phyloP scores from a whole-genome alignment of 2,329 filamentous ascomycete genomes.

The Clarireedia homoeocarpa region DNA sequence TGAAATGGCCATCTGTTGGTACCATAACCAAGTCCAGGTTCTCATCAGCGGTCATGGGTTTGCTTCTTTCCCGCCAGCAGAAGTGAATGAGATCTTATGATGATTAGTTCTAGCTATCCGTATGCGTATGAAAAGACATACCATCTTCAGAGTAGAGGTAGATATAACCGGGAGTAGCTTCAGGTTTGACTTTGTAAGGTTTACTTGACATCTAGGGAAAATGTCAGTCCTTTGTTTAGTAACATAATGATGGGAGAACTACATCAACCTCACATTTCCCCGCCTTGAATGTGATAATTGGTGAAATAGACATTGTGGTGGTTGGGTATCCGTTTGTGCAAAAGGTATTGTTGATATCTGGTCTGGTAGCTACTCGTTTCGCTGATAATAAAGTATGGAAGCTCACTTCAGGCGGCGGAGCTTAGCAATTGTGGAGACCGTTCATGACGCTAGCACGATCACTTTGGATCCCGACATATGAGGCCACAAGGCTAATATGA shows the following conservation, averaged over 20 bases:
- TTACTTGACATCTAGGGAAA: conserved; percentile 41
- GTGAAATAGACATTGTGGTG: conserved; percentile 66
- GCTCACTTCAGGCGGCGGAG: conserved; percentile 8
- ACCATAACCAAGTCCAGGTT: conserved; percentile 85
- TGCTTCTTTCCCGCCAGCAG: conserved; percentile 83
- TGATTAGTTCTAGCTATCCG: conserved; percentile 1
- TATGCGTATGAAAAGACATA: conserved; percentile 30
- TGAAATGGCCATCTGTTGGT: conserved; percentile 79
- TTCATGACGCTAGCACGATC: conserved; percentile 5
- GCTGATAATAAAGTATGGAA: not conserved
- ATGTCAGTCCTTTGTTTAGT: conserved; percentile 8
- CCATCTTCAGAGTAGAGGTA: conserved; percentile 92
- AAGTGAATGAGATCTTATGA: conserved; percentile 78
- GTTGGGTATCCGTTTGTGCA: conserved; percentile 4
- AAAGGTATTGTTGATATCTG: not conserved
- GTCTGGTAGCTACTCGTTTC: not conserved
- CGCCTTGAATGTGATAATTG: conserved; percentile 94
- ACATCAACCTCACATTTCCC: conserved; percentile 82
- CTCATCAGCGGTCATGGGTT: conserved; percentile 63
- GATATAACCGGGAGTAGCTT: conserved; percentile 71
- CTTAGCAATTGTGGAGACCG: conserved; percentile 8
- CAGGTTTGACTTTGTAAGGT: conserved; percentile 66
- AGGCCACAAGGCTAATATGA: not conserved
- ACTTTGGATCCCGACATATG: not conserved
- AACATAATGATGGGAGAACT: conserved; percentile 32